Evolutionary conservation across 768 basidiomycete species (phyloP).

Genomic region (Amanita brunnescens): DNA sequence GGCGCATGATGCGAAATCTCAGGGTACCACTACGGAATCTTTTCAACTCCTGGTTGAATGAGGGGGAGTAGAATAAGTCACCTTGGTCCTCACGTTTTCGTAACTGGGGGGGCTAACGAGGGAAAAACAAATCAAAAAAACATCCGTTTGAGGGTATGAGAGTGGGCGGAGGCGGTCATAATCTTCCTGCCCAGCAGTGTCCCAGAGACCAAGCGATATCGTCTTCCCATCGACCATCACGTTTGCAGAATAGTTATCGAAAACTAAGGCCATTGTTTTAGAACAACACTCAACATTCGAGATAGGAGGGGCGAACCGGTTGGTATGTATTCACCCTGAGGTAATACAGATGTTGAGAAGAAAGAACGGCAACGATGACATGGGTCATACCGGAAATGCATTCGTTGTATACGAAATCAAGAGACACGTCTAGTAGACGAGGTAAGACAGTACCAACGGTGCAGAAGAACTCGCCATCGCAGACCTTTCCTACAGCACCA

Average conservation of each 20-base stretch:
- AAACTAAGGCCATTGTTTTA: conserved; percentile 45
- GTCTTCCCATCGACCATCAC: conserved; percentile 99
- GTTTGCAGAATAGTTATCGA: conserved; percentile 98
- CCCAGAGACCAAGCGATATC: conserved; percentile 96
- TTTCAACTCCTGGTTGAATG: conserved; percentile 8
- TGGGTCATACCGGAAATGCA: conserved; percentile 76
- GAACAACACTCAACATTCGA: conserved; percentile 2
- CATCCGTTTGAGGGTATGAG: conserved; percentile 98
- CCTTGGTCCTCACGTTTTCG: conserved; percentile 98
- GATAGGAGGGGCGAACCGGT: conserved; percentile 46
- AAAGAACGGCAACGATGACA: conserved; percentile 2
- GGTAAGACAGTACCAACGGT: conserved; percentile 12
- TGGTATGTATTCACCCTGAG: conserved; percentile 92
- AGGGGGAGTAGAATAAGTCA: conserved; percentile 26
- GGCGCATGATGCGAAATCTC: conserved; percentile 98
- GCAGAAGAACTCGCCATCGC: conserved; percentile 12
- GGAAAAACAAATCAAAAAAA: conserved; percentile 99
- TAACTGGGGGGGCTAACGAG: conserved; percentile 96
- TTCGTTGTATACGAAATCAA: conserved; percentile 99
- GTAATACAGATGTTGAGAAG: conserved; percentile 9
- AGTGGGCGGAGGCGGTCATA: conserved; percentile 96
- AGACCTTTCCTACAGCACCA: conserved; percentile 96
- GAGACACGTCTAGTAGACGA: conserved; percentile 74
- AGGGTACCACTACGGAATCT: conserved; percentile 70
- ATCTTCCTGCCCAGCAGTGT: conserved; percentile 99